Evolutionary conservation across 441 rosid genomes (phyloP), one percentile per base, ranked within the genome.

Genomic region (Populus tomentosa): DNA sequence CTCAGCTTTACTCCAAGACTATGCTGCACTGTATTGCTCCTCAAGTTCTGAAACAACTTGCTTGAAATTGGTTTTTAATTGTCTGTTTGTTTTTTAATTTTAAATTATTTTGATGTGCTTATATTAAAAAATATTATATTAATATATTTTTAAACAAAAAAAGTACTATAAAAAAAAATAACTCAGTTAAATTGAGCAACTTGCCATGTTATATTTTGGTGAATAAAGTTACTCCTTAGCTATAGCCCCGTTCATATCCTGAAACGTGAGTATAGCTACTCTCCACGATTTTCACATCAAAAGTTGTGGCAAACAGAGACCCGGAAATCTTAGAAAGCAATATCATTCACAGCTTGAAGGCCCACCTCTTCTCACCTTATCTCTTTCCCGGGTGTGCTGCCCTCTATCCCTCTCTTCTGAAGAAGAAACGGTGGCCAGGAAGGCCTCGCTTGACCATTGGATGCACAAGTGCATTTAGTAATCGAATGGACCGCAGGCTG

Each of bases 281-380:
- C 32, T 59, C 80, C 80, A 70, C 70, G 81, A 75, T 20, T 56
- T 70, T 6, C 1, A 21, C 20, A 67, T 59, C 1, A 23, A 50
- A 74, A 71, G 28, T 70, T 73, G 84, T 84, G 87, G 86, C 79
- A 18, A 71, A 75, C 2, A 67, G 78, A 80, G 81, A 71, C 4
- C 24, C 33, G 50, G 83, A 35, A 86, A 86, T 82, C 84, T 78
- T 14, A 7, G 23, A 73, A 75, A 28, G 10, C 74, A 80, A 80
- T 79, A 16, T 73, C 78, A 65, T 42, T 81, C 86, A 79, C 86
- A 74, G 0, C 79, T 70, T 24, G 23, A 8, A 13, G 18, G 42
- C 40, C 38, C 50, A 69, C 33, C 71, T 36, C 38, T 23, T 62
- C 67, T 26, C 38, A 42, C 71, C 79, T 84, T 82, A 82, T 82